Evolutionary conservation across 78 protist species (phyloP).

Genomic region (Guillardia theta): DNA sequence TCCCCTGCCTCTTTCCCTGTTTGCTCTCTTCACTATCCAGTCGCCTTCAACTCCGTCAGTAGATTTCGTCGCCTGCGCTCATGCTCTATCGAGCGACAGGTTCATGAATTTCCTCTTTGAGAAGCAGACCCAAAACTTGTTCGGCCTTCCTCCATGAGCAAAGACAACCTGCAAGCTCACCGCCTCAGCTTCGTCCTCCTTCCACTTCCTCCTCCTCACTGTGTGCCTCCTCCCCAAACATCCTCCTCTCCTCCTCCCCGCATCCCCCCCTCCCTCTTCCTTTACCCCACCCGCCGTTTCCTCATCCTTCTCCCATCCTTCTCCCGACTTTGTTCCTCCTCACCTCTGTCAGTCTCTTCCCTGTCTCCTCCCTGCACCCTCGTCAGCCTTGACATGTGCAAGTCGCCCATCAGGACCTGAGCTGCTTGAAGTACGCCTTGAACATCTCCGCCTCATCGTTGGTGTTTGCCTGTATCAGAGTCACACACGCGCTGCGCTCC

Average conservation of each 20-base stretch:
- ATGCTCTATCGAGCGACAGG: not conserved
- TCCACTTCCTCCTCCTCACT: not conserved
- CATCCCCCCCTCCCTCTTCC: too few relatives aligned
- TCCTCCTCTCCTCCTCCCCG: too few relatives aligned
- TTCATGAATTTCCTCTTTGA: constrained; percentile 79
- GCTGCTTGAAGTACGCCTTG: constrained; percentile 73
- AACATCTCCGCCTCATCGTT: not conserved
- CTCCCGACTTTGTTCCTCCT: not conserved
- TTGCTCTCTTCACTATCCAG: too few relatives aligned
- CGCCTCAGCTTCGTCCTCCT: not conserved
- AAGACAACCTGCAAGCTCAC: not conserved
- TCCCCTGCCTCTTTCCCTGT: too few relatives aligned
- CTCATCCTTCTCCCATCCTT: not conserved
- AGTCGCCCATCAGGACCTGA: constrained; percentile 62
- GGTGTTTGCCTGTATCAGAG: not conserved
- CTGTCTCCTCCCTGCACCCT: constrained; percentile 64
- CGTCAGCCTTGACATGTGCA: constrained; percentile 43
- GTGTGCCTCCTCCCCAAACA: too few relatives aligned
- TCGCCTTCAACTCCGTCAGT: too few relatives aligned
- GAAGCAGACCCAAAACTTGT: constrained; percentile 51
- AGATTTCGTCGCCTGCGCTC: too few relatives aligned
- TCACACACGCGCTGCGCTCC: constrained; percentile 25
- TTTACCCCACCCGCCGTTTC: not conserved
- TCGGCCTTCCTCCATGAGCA: not conserved
- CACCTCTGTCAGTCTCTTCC: constrained; percentile 63